Percentiles rank a stretch among this genome's conserved stretches.
Conservation (phyloP, 73 alveolate species). For the Diophrys appendiculata region DNA sequence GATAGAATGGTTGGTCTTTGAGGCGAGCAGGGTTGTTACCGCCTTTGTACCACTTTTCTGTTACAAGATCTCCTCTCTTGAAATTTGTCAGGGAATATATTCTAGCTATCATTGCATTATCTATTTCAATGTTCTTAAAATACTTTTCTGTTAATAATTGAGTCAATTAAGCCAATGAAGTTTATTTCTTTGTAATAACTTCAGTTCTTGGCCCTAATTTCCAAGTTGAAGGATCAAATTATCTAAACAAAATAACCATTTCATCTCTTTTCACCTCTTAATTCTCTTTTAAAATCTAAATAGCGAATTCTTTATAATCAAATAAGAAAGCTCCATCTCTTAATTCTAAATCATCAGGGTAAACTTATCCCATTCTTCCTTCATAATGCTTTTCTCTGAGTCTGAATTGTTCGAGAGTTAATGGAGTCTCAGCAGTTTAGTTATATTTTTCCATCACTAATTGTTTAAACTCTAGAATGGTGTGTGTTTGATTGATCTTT, state of each 20-base stretch:
- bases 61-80: neutral
- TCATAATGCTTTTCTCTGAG: conserved; percentile 2
- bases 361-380: neutral
- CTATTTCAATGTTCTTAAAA: conserved; percentile 24
- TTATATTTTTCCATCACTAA: neutral
- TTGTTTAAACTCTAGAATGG: too few species aligned
- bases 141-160: conserved; percentile 1
- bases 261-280: neutral
- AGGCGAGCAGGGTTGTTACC: neutral
- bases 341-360: neutral
- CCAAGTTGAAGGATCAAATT: conserved; percentile 54
- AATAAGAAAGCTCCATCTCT: neutral
- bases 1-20: neutral
- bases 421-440: neutral
- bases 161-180: conserved; percentile 5
- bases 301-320: neutral
- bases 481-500: neutral
- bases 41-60: neutral
- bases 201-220: conserved; percentile 28
- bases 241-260: conserved; percentile 4
- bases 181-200: conserved; percentile 20
- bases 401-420: neutral
- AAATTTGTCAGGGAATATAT: neutral
- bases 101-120: conserved; percentile 11
- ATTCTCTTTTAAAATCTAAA: neutral